Conservation (phyloP, 106 monocot genomes). For the Acanthochlamys bracteata region DNA sequence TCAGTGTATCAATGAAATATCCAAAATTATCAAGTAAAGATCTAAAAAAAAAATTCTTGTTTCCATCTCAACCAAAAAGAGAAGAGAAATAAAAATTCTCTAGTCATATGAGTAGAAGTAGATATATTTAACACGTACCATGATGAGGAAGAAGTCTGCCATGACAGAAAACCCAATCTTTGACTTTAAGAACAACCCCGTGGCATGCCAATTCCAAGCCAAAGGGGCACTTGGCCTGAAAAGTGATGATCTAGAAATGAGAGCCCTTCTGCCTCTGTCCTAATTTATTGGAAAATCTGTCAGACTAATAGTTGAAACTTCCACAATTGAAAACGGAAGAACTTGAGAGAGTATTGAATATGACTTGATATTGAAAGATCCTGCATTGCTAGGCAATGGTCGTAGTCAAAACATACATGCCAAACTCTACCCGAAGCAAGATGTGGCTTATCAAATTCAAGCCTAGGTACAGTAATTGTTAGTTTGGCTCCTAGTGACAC, state of each 20-base stretch:
- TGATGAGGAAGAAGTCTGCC: conserved; percentile 98
- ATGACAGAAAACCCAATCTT: conserved; percentile 95
- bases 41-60: no score
- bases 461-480: no score
- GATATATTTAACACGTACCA: conserved; percentile 28
- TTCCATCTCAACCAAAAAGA: no score
- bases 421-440: no score
- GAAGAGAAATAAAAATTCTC: no score
- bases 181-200: conserved; percentile 60
- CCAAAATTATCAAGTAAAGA: no score
- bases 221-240: conserved; percentile 64
- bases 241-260: conserved; percentile 76
- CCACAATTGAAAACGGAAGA: neutral
- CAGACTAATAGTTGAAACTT: conserved; percentile 30
- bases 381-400: no score
- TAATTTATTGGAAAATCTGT: conserved; percentile 58
- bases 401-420: no score
- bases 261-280: conserved; percentile 85
- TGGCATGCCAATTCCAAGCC: conserved; percentile 70
- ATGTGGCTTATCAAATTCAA: no score
- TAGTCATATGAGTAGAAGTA: neutral
- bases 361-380: no score
- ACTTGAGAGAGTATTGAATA: no score
- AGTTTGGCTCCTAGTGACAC: neutral
- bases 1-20: no score